Base-by-base conservation (phyloP, 805 yeast genomes). In the Lipomyces orientalis region DNA sequence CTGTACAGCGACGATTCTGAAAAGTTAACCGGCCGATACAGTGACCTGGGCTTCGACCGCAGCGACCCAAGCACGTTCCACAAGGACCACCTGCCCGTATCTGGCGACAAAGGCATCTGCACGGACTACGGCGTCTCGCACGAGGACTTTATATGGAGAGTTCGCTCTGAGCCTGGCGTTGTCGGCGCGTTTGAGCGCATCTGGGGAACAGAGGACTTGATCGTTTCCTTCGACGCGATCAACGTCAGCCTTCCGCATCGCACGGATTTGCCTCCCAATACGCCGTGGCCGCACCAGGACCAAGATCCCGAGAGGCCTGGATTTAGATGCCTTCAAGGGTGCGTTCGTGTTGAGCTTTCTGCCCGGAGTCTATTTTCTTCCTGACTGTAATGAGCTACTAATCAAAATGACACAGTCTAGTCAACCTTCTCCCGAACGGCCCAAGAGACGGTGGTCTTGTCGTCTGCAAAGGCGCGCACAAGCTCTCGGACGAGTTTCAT, bases 241-340 rank as follows among this genome's bases (percentile, higher is more conserved):
- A 65, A 62, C 43, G 39, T 43, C 57, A 52, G 60, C 12, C 52
- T 65, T 29, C 65, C 68, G 22, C 39, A 54, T 33, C 65, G 68
- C 19, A 62, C 62, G 16, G 68, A 65, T 16, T 51, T 58, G 46
- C 63, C 62, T 5, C 55, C 46, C 4, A 61, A 61, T n/a, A n/a
- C 19, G n/a, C 65, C 68, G 7, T 65, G 68, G 68, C 63, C 65
- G 14, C 66, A 65, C 25, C 65, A 61, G 60, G 68, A 62, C 39
- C 66, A 65, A 60, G 54, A 62, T 49, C 68, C 66, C 9, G 8
- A 9, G 29, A 56, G 55, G 33, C 65, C 64, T 35, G 68, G 68
- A 22, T 61, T 65, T 37, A 49, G 65, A 37, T 65, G 68, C 39
- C 39, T 65, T 10, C 68, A 65, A 34, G 68, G 66, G 60, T 55